Evolutionary conservation across 768 basidiomycete species (phyloP), one percentile per base, ranked within the genome.

Genomic region (Boletellus sp.): DNA sequence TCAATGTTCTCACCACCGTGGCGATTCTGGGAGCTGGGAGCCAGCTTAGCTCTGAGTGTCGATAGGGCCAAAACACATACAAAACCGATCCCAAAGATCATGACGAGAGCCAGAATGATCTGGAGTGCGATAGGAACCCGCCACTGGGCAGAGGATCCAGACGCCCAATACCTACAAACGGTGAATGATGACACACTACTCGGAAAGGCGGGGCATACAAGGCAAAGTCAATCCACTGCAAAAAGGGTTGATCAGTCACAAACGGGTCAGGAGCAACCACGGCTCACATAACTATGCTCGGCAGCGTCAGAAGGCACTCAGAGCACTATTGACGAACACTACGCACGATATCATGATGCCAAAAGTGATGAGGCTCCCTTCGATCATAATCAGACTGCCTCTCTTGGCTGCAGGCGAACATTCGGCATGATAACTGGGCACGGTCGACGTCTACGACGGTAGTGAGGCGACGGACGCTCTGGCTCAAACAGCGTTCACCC

Each of bases 401-500:
- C 84, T 70, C 48, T 72, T 72, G 26, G 79, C 72, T 4, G 81
- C 77, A 5, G 79, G 75, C 2, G 84, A 83, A 58, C 81, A 83
- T 64, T 87, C 84, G 0, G 81, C 79, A 50, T 83, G 81, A 59
- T 84, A 86, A 10, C 74, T 72, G 3, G 84, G 83, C 0, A 83
- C 78, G 15, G 82, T 83, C 3, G 83, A 83, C 3, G 84, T 85
- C 77, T 84, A 42, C 40, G 42, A 10, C 28, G 6, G 10, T n/a
- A 6, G 22, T 56, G 28, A 59, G 46, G 16, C 16, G 1, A 22
- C 4, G 15, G 7, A 23, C 10, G 9, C n/a, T 15, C n/a, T 3
- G 8, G 7, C 17, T 23, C 3, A 2, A 24, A 32, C 2, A 1
- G 3, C 1, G 3, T 23, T 36, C 16, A 67, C 74, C 11, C 51